Base-by-base conservation (phyloP, 371 early-diverging fungal genomes). In the Mucor irregularis region DNA sequence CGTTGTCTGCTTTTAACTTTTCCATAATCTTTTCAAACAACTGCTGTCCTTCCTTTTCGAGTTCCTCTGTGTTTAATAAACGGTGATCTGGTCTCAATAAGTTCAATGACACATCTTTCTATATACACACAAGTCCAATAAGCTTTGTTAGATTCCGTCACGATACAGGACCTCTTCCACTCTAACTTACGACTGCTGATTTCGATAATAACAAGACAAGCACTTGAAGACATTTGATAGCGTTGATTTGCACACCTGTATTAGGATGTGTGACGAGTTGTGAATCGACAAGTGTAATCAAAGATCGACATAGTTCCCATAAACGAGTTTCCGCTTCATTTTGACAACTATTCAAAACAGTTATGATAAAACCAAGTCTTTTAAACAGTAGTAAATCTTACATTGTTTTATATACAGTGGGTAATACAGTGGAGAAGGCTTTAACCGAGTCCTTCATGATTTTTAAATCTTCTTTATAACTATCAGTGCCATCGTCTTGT, bases 221-320 rank as follows among this genome's bases (percentile, higher is more conserved):
- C 2, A 67, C 62, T 51, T 76, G 80, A n/a, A 82, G 24, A 49
- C 73, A 77, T 47, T 82, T 79, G 34, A 77, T 49, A 9, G 74
- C 69, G 40, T 62, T 48, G 14, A 76, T 67, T 21, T 64, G 53
- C 8, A 82, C 60, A 44, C 82, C 78, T 35, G 74, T 51, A 30
- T 74, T 75, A 5, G 25, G 38, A 65, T 74, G 69, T 3, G 56
- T n/a, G 2, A 65, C 49, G 4, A 75, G 53, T 11, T 49, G 37
- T 5, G 50, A 53, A 13, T 62, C 60, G 1, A 76, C 56, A 3
- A 55, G 48, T 13, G 54, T 35, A 22, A 74, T 67, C 22, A 82
- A 45, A 0, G 53, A 40, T 7, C 25, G 29, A 14, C 72, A 55
- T 2, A 56, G 62, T 29, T 74, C 56, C 82, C 82, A 79, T 62